These are phyloP conservation scores for Apiosordaria backusii DNA, from an alignment of 495 filamentous ascomycete species.

Conservation along the genomic window DNA sequence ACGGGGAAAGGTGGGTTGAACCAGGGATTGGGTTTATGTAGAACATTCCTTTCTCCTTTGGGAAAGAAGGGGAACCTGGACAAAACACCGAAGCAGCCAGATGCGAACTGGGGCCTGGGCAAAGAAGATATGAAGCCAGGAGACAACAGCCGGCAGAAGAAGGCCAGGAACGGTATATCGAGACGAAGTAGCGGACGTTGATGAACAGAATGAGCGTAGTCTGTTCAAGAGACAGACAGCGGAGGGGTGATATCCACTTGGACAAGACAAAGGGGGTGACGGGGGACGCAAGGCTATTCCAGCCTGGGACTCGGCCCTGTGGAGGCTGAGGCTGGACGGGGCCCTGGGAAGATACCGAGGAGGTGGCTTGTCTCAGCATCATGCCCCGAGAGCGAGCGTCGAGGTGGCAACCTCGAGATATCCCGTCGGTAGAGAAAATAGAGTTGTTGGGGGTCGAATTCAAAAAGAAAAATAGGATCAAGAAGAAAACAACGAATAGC, in stretches of 20 bases:
- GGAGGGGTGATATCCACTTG: slow-evolving; percentile 14
- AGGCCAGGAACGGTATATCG: slow-evolving; percentile 1
- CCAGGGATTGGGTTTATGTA: slow-evolving; percentile 24
- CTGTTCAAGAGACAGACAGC: slow-evolving; percentile 6
- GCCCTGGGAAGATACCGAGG: slow-evolving; percentile 26
- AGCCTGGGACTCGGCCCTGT: slow-evolving; percentile 20
- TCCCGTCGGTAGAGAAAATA: neutral
- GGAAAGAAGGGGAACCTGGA: slow-evolving; percentile 23
- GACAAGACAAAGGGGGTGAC: slow-evolving; percentile 19
- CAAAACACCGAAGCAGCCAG: slow-evolving; percentile 24
- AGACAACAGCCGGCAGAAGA: neutral
- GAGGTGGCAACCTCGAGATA: slow-evolving; percentile 19
- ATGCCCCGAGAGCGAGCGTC: slow-evolving; percentile 14
- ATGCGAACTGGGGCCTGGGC: slow-evolving; percentile 3
- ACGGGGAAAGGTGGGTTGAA: slow-evolving; percentile 17
- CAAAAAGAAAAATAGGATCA: neutral
- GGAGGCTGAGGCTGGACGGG: slow-evolving; percentile 21
- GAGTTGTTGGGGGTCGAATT: slow-evolving; percentile 9
- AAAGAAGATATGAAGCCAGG: neutral
- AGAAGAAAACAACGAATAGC: neutral
- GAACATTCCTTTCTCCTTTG: slow-evolving; percentile 14
- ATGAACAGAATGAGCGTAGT: neutral
- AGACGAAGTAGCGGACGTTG: slow-evolving; percentile 1
- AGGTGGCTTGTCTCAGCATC: slow-evolving; percentile 38
- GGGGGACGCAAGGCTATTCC: slow-evolving; percentile 20